Percentiles rank a stretch among this genome's conserved stretches.
Evolutionary conservation across 108 stramenopile genomes (phyloP).

Genomic region (Cyclotella distinguenda): DNA sequence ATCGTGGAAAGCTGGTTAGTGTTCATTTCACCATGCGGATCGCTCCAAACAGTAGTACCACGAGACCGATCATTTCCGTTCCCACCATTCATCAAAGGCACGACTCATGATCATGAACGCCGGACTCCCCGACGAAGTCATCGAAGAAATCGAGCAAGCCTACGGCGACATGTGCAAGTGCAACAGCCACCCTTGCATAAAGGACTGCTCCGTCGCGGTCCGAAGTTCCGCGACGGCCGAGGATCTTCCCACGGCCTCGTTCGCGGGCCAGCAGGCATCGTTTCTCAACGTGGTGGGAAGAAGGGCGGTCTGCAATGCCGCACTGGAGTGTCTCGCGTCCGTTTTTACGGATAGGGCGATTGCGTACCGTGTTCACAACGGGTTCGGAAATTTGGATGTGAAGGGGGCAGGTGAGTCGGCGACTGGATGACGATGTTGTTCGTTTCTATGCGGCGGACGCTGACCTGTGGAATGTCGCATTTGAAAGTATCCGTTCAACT

Average conservation of each 20-base stretch:
- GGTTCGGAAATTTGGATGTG: slow-evolving; percentile 45
- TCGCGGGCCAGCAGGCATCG: slow-evolving; percentile 51
- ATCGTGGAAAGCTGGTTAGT: slow-evolving; percentile 13
- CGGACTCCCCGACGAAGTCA: slow-evolving; percentile 42
- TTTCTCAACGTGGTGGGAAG: slow-evolving; percentile 41
- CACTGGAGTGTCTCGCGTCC: slow-evolving; percentile 30
- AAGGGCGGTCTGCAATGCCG: slow-evolving; percentile 17
- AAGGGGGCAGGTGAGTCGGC: slow-evolving; percentile 24
- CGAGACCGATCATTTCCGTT: too few species aligned
- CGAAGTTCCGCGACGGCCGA: slow-evolving; percentile 51
- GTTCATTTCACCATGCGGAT: not conserved
- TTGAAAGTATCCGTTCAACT: slow-evolving; percentile 35
- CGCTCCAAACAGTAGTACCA: too few species aligned
- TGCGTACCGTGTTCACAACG: slow-evolving; percentile 45
- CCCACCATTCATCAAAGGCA: too few species aligned
- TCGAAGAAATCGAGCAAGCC: slow-evolving; percentile 19
- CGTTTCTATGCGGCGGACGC: not conserved
- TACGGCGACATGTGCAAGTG: slow-evolving; percentile 24
- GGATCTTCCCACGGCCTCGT: slow-evolving; percentile 47
- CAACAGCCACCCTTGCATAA: not conserved
- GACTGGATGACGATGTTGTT: not conserved
- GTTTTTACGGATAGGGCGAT: slow-evolving; percentile 49
- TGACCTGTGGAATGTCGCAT: not conserved
- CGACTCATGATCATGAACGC: slow-evolving; percentile 47
- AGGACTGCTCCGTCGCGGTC: slow-evolving; percentile 40